phyloP scores from a whole-genome alignment of 2,329 filamentous ascomycete genomes.

The Truncatella angustata region DNA sequence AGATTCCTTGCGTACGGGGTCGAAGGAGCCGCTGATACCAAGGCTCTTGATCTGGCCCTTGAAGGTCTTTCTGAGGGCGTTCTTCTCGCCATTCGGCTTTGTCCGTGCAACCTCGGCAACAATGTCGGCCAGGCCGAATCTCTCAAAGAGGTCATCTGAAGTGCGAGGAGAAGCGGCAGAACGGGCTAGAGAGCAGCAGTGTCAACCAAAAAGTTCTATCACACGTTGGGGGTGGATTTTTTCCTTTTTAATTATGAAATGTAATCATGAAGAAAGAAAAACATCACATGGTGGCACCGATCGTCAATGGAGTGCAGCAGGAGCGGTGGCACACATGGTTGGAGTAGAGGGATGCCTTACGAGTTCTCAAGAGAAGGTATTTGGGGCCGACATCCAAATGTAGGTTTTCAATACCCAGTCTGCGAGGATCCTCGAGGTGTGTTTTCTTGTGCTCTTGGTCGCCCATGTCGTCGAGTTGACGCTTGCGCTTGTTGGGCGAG shows the following conservation, averaged over 20 bases:
- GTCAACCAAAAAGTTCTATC: constrained; percentile 41
- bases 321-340: constrained; percentile 13
- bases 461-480: constrained; percentile 53
- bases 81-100: constrained; percentile 65
- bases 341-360: constrained; percentile 56
- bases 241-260: no score
- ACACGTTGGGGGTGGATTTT: constrained; percentile 23
- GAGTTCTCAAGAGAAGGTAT: constrained; percentile 65
- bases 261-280: constrained; percentile 15
- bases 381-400: constrained; percentile 66
- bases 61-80: constrained; percentile 65
- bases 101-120: constrained; percentile 62
- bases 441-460: constrained; percentile 60
- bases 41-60: constrained; percentile 67
- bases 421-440: constrained; percentile 57
- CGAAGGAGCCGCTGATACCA: constrained; percentile 61
- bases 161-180: constrained; percentile 44
- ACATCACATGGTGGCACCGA: constrained; percentile 9
- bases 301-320: no score
- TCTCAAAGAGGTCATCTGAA: constrained; percentile 57
- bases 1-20: constrained; percentile 54
- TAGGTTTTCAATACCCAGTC: constrained; percentile 61
- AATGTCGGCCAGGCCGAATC: constrained; percentile 54
- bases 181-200: constrained; percentile 45
- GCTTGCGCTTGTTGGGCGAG: constrained; percentile 62